Percentiles rank a stretch among this genome's conserved stretches.
Evolutionary conservation across 164 flowering plant genomes (phyloP).

Genomic region (Stephania japonica): DNA sequence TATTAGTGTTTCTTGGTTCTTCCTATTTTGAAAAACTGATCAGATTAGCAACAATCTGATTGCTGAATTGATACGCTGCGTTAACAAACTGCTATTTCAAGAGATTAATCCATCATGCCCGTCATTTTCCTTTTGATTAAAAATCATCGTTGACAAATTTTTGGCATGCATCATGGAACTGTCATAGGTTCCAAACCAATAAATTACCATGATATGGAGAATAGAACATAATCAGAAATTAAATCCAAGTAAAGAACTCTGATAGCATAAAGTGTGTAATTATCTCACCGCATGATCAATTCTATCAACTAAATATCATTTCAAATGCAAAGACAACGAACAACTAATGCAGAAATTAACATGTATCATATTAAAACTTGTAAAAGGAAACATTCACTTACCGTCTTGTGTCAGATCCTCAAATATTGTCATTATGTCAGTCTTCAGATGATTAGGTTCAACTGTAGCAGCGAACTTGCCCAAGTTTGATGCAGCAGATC

Average conservation of each 20-base stretch:
- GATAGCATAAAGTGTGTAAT: too few species aligned
- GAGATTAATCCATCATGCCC: too few species aligned
- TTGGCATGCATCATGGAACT: too few species aligned
- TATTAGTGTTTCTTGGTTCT: too few species aligned
- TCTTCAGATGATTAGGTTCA: constrained; percentile 72
- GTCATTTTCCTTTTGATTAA: too few species aligned
- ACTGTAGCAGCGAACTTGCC: constrained; percentile 97
- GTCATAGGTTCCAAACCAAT: too few species aligned
- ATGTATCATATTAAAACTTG: neutral
- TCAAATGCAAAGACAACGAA: neutral
- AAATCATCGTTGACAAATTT: too few species aligned
- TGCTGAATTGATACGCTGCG: too few species aligned
- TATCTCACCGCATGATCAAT: neutral
- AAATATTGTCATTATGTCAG: constrained; percentile 85
- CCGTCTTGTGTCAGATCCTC: constrained; percentile 97
- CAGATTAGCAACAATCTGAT: too few species aligned
- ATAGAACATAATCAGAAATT: neutral
- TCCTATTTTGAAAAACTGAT: too few species aligned
- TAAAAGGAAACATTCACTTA: constrained; percentile 17
- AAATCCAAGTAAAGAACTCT: neutral
- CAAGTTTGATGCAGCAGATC: constrained; percentile 93
- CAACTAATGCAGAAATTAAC: neutral
- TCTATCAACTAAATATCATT: neutral
- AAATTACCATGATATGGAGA: too few species aligned
- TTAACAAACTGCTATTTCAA: too few species aligned